A percentile compares a stretch with the other conserved stretches of the same genome.
phyloP scores from a whole-genome alignment of 768 basidiomycete genomes.

The Pleurotus tuber-regium region DNA sequence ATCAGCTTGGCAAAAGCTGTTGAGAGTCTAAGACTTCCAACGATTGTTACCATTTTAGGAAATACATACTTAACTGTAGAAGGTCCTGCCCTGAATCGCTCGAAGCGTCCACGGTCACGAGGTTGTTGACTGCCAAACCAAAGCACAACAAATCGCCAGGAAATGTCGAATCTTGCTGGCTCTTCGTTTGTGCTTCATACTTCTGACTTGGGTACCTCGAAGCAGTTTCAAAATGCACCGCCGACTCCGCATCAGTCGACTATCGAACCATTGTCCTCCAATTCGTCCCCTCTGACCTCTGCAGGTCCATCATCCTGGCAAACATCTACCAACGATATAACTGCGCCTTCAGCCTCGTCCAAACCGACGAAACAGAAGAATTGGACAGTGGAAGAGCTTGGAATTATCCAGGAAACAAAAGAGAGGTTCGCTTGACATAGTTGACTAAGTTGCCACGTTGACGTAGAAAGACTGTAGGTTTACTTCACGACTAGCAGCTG shows the following conservation, averaged over 20 bases:
- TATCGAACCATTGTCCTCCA: conserved; percentile 21
- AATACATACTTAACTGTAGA: not conserved
- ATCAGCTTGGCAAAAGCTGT: conserved; percentile 8
- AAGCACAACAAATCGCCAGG: conserved; percentile 20
- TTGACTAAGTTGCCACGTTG: too few species aligned
- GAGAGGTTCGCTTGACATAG: conserved; percentile 48
- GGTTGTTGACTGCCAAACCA: conserved; percentile 11
- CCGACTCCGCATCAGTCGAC: conserved; percentile 18
- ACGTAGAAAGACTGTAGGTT: conserved; percentile 43
- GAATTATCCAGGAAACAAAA: conserved; percentile 43
- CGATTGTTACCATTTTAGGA: conserved; percentile 1
- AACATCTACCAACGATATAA: conserved; percentile 4
- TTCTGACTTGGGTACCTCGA: conserved; percentile 19
- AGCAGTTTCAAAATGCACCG: conserved; percentile 16
- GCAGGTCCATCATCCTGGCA: conserved; percentile 30
- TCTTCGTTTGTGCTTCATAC: conserved; percentile 29
- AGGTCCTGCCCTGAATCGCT: conserved; percentile 10
- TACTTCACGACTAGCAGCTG: conserved; percentile 51
- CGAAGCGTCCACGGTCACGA: conserved; percentile 11
- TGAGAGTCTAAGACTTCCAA: not conserved
- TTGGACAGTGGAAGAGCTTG: conserved; percentile 49
- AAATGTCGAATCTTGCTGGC: conserved; percentile 40
- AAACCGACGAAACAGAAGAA: conserved; percentile 30
- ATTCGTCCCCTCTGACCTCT: conserved; percentile 17
- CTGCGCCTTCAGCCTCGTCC: conserved; percentile 3